Conservation (phyloP, 345 rosid genomes). For the Boechera divaricarpa region DNA sequence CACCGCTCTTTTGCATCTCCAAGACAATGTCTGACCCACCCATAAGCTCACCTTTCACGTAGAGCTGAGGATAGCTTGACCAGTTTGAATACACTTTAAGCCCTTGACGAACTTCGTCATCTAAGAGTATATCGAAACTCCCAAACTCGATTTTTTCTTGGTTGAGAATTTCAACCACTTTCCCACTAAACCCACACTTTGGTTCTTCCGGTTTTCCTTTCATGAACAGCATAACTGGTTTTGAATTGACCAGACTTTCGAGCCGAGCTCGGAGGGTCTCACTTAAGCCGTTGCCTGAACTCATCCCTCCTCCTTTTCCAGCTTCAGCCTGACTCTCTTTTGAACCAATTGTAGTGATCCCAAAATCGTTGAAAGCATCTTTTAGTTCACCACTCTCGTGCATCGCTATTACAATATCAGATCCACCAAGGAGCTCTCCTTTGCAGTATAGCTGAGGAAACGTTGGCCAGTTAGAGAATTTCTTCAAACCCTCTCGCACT, state of each 20-base stretch:
- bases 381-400: conserved; percentile 86
- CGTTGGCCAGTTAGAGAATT: conserved; percentile 99
- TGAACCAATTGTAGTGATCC: conserved; percentile 48
- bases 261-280: conserved; percentile 60
- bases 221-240: conserved; percentile 89
- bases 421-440: conserved; percentile 96
- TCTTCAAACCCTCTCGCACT: conserved; percentile 94
- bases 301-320: conserved; percentile 59
- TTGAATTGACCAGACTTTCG: conserved; percentile 62
- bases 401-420: conserved; percentile 88
- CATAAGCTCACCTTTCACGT: conserved; percentile 75
- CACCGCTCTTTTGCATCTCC: conserved; percentile 98
- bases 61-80: conserved; percentile 97
- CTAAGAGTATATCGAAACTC: conserved; percentile 80
- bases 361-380: conserved; percentile 74
- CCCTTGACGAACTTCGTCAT: conserved; percentile 90
- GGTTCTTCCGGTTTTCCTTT: conserved; percentile 92
- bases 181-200: conserved; percentile 91
- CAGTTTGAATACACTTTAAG: conserved; percentile 93
- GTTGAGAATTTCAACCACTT: conserved; percentile 81
- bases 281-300: conserved; percentile 63
- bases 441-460: conserved; percentile 95
- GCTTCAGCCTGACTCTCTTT: conserved; percentile 43
- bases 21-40: conserved; percentile 94
- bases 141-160: conserved; percentile 74